Evolutionary conservation across 257 asterid species (phyloP), one percentile per base, ranked within the genome.

Genomic region (Nicotiana sylvestris): DNA sequence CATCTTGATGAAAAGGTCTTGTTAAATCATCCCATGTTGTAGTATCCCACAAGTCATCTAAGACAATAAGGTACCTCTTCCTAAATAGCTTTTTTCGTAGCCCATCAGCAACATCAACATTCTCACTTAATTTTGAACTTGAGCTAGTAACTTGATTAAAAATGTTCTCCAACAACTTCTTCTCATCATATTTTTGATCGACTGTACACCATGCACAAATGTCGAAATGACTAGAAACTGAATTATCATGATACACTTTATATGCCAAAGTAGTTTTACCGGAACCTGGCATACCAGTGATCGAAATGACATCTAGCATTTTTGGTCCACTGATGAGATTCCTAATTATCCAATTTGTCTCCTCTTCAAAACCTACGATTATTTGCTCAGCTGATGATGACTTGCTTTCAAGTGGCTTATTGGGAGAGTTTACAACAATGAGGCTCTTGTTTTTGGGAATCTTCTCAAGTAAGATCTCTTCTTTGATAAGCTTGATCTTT

Each of bases 1-100:
- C 0, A 10, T 35, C 30, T 5, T 9, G 0, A 0, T 84, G 84
- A 65, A 85, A 72, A 56, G 66, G 68, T 11, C 46, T 33, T 8
- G 33, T 83, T 10, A 85, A 51, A 0, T 25, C 60, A 35, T 83
- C 79, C 88, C 85, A 86, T 0, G 57, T 51, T 9, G 51, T 9
- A 15, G 2, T 65, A 6, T 68, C 39, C 88, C 88, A 81, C 5
- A 83, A 30, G 43, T 83, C 86, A 83, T 86, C 88, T 55, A 86
- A 4, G 5, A 86, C 85, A 2, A 83, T 68, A 3, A 86, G 57
- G 3, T 86, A 86, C 43, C 81, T 81, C 72, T 43, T 55, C 1
- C 78, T 83, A 0, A 2, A 11, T 2, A 86, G 67, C 3, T 55
- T 30, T 33, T 15, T 55, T 11, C 62, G 27, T 16, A 86, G 37